Conservation (phyloP, 1,139 yeast genomes). For the Geotrichum candidum region DNA sequence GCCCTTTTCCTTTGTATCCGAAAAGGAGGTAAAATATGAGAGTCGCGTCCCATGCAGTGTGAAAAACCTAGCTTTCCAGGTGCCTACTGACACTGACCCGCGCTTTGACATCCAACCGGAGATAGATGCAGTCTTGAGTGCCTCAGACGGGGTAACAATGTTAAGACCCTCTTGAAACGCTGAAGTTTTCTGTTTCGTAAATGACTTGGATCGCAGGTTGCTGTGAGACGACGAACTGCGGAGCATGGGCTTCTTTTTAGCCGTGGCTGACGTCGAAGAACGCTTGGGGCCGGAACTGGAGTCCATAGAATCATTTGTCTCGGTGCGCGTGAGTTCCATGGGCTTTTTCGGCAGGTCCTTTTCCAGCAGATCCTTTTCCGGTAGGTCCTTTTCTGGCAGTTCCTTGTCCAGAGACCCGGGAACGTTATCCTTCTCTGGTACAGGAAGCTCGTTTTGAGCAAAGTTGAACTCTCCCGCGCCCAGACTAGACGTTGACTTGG, state of each 20-base stretch:
- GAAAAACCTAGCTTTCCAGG: conserved; percentile 89
- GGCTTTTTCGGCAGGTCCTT: neutral
- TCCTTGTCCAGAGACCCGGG: neutral
- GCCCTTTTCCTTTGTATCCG: conserved; percentile 83
- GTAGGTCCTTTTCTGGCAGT: neutral
- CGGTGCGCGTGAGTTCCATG: neutral
- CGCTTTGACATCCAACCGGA: conserved; percentile 96
- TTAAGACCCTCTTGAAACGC: conserved; percentile 95
- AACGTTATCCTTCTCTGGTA: conserved; percentile 4
- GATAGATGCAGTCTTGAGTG: conserved; percentile 65
- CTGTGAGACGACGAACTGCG: conserved; percentile 29
- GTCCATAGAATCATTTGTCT: neutral
- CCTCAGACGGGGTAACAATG: conserved; percentile 66
- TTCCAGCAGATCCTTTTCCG: neutral
- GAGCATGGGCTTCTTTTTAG: conserved; percentile 17
- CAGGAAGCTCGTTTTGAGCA: conserved; percentile 6
- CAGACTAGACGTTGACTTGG: conserved; percentile 9
- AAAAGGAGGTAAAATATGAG: conserved; percentile 76
- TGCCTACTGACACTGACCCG: conserved; percentile 75
- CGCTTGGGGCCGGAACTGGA: conserved; percentile 4
- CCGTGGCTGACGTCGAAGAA: conserved; percentile 5
- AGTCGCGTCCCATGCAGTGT: conserved; percentile 88
- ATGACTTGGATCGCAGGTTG: conserved; percentile 20
- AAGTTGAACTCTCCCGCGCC: conserved; percentile 13
- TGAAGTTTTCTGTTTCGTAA: conserved; percentile 52